Conservation (phyloP, 2,329 filamentous ascomycete species). For the Fusarium musae region DNA sequence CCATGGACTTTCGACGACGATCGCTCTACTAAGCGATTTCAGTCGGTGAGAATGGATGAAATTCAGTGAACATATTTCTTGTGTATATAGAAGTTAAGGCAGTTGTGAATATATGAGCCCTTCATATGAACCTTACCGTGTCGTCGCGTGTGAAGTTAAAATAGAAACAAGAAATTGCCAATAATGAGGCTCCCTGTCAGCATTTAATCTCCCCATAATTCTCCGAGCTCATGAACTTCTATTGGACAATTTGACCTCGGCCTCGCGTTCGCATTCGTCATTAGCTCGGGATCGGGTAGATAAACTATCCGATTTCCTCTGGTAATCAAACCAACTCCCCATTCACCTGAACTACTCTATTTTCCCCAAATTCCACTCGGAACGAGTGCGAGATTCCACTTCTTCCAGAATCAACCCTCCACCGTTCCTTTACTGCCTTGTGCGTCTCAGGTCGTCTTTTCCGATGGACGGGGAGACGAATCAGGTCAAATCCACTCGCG, state of each 20-base stretch:
- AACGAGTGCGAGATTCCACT: conserved; percentile 18
- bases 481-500: conserved; percentile 2
- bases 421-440: neutral
- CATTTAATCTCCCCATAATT: neutral
- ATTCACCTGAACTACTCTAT: neutral
- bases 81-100: conserved; percentile 9
- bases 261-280: conserved; percentile 8
- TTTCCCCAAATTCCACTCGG: neutral
- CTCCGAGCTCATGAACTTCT: rapidly evolving
- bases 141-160: neutral
- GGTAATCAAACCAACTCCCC: neutral
- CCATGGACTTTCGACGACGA: conserved; percentile 25
- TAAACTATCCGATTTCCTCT: neutral
- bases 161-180: neutral
- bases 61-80: conserved; percentile 11
- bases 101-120: conserved; percentile 14
- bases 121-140: neutral
- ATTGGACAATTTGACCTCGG: neutral
- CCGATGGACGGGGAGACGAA: conserved; percentile 7
- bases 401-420: neutral
- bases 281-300: conserved; percentile 10
- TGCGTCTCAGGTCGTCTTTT: neutral
- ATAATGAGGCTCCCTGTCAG: neutral
- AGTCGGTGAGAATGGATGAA: neutral
- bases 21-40: neutral